These are phyloP conservation scores for Puccinia coronata DNA, from an alignment of 1,284 basidiomycete genomes.

Conservation along the genomic window DNA sequence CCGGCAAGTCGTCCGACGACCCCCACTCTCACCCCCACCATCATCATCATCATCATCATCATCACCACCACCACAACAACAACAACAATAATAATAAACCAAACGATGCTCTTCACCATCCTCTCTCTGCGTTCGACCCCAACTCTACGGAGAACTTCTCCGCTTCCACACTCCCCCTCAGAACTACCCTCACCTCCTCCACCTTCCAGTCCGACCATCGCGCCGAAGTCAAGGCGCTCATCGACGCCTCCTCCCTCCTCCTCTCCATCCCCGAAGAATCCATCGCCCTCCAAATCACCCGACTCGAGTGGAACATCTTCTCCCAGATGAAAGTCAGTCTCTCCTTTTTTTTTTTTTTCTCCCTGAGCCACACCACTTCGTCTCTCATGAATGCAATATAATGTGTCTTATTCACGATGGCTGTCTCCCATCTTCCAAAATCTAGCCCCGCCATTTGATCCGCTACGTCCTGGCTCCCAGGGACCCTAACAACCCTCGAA, in stretches of 20 bases:
- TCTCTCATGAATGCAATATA: neutral
- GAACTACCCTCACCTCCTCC: constrained; percentile 14
- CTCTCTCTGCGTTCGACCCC: neutral
- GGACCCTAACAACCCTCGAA: constrained; percentile 53
- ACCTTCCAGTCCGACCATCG: constrained; percentile 12
- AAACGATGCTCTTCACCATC: neutral
- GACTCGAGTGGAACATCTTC: constrained; percentile 56
- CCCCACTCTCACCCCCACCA: too few species aligned
- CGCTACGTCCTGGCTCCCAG: constrained; percentile 55
- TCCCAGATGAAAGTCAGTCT: constrained; percentile 32
- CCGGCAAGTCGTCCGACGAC: neutral
- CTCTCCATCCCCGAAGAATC: constrained; percentile 50
- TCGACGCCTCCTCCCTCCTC: constrained; percentile 24
- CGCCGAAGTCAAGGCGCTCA: constrained; percentile 6
- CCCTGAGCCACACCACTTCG: too few species aligned
- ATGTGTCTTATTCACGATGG: too few species aligned
- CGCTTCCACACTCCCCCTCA: constrained; percentile 1
- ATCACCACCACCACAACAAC: too few species aligned
- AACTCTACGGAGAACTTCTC: constrained; percentile 26
- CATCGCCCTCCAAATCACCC: constrained; percentile 56
- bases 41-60: too few species aligned
- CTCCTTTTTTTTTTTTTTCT: neutral
- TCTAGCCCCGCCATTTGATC: constrained; percentile 56
- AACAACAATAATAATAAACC: too few species aligned
- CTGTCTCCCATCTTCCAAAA: too few species aligned